A percentile compares a stretch with the other conserved stretches of the same genome.
phyloP scores from a whole-genome alignment of 805 yeast species.

The Sungouiella blattae region DNA sequence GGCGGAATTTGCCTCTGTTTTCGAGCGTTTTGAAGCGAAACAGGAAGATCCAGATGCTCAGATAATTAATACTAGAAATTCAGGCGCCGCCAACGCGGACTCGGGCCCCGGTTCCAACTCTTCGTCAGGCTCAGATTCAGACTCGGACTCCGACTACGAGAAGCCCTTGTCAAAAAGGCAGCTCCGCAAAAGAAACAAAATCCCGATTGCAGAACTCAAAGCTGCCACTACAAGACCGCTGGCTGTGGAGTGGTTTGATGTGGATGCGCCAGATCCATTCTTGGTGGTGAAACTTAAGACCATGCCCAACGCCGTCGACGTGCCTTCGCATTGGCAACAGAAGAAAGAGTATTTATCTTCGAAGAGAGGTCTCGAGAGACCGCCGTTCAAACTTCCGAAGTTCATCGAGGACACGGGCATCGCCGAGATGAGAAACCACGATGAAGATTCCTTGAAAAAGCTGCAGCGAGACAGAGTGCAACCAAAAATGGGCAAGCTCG shows the following conservation, averaged over 20 bases:
- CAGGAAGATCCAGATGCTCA: no score
- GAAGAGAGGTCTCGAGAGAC: slow-evolving; percentile 61
- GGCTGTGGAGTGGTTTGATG: slow-evolving; percentile 81
- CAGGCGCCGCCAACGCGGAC: no score
- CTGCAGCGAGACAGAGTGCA: slow-evolving; percentile 79
- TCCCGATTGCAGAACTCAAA: slow-evolving; percentile 68
- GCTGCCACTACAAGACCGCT: slow-evolving; percentile 61
- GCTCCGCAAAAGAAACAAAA: slow-evolving; percentile 47
- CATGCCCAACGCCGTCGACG: slow-evolving; percentile 62
- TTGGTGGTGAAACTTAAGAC: slow-evolving; percentile 63
- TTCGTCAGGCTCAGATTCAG: slow-evolving; percentile 22
- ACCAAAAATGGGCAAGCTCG: slow-evolving; percentile 82
- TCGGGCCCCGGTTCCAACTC: slow-evolving; percentile 6
- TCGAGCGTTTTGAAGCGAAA: no score
- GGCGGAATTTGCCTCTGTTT: slow-evolving; percentile 21
- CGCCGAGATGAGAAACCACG: slow-evolving; percentile 75
- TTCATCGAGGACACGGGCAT: slow-evolving; percentile 82
- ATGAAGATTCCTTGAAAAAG: slow-evolving; percentile 62
- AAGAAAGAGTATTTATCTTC: slow-evolving; percentile 72
- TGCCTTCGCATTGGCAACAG: slow-evolving; percentile 82
- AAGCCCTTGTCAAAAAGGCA: slow-evolving; percentile 45
- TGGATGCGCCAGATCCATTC: slow-evolving; percentile 76
- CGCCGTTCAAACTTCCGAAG: slow-evolving; percentile 74
- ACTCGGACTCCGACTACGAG: slow-evolving; percentile 16
- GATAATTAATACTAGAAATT: no score